phyloP scores from a whole-genome alignment of 805 yeast genomes.

The Hanseniaspora lachancei region DNA sequence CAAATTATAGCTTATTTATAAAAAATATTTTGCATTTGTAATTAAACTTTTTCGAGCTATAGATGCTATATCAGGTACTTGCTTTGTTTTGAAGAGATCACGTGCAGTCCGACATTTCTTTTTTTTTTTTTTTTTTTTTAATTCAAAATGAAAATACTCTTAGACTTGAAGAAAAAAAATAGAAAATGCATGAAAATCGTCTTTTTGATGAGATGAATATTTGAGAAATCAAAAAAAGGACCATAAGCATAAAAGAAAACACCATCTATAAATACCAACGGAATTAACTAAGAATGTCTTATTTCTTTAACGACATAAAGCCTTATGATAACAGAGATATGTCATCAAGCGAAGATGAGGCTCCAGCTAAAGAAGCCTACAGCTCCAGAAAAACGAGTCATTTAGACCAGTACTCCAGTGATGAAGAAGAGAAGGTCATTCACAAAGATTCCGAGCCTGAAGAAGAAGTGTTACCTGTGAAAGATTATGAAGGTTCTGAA shows the following conservation, averaged over 20 bases:
- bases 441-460: constrained; percentile 8
- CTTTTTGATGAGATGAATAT: too few relatives aligned
- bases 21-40: too few relatives aligned
- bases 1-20: too few relatives aligned
- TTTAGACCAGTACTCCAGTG: constrained; percentile 18
- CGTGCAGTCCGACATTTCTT: not conserved
- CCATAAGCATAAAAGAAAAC: not conserved
- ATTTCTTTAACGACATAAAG: constrained; percentile 12
- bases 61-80: too few relatives aligned
- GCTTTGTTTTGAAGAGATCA: not conserved
- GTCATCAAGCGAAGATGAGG: constrained; percentile 12
- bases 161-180: too few relatives aligned
- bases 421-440: constrained; percentile 22
- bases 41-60: too few relatives aligned
- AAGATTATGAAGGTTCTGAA: constrained; percentile 51
- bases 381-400: not conserved
- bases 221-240: too few relatives aligned
- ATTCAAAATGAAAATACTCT: too few relatives aligned
- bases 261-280: not conserved
- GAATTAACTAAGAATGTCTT: constrained; percentile 1
- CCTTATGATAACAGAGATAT: constrained; percentile 12
- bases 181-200: too few relatives aligned
- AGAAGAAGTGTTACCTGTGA: constrained; percentile 36
- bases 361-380: not conserved
- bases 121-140: not conserved